Conservation (phyloP, 2,329 filamentous ascomycete genomes). For the Dendrostoma leiphaemia region DNA sequence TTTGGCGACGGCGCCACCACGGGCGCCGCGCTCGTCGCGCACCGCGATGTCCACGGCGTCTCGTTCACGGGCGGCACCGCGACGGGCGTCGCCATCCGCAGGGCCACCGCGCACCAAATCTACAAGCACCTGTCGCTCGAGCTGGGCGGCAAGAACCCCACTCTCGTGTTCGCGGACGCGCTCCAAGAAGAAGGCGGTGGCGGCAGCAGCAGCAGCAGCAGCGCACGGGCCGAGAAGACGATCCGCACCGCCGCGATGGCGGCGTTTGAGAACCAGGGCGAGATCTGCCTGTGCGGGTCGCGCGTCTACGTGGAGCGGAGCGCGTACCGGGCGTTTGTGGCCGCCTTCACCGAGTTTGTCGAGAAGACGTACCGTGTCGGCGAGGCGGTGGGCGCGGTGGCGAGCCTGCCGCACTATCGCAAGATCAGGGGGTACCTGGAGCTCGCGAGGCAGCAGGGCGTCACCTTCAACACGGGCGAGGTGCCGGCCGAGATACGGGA, state of each 20-base stretch:
- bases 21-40: slow-evolving; percentile 28
- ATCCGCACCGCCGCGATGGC: slow-evolving; percentile 42
- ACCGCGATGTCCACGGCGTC: slow-evolving; percentile 27
- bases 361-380: slow-evolving; percentile 21
- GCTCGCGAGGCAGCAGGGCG: slow-evolving; percentile 23
- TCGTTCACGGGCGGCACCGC: slow-evolving; percentile 33
- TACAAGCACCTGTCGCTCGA: slow-evolving; percentile 30
- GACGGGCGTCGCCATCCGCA: slow-evolving; percentile 31
- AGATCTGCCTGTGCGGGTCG: slow-evolving; percentile 37
- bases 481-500: slow-evolving; percentile 19
- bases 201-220: too few species aligned
- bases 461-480: slow-evolving; percentile 23
- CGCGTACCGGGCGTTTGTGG: slow-evolving; percentile 39
- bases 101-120: slow-evolving; percentile 29
- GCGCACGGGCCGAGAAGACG: slow-evolving; percentile 50
- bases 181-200: too few species aligned
- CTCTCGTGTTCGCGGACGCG: slow-evolving; percentile 50
- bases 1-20: slow-evolving; percentile 32
- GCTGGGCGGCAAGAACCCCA: slow-evolving; percentile 50
- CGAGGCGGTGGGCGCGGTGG: slow-evolving; percentile 28
- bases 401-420: slow-evolving; percentile 27
- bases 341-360: slow-evolving; percentile 23
- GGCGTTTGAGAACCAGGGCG: slow-evolving; percentile 33
- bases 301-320: slow-evolving; percentile 50
- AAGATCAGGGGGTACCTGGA: slow-evolving; percentile 27